Conservation (phyloP, 352 stramenopile species). For the Pythium angustatum region DNA sequence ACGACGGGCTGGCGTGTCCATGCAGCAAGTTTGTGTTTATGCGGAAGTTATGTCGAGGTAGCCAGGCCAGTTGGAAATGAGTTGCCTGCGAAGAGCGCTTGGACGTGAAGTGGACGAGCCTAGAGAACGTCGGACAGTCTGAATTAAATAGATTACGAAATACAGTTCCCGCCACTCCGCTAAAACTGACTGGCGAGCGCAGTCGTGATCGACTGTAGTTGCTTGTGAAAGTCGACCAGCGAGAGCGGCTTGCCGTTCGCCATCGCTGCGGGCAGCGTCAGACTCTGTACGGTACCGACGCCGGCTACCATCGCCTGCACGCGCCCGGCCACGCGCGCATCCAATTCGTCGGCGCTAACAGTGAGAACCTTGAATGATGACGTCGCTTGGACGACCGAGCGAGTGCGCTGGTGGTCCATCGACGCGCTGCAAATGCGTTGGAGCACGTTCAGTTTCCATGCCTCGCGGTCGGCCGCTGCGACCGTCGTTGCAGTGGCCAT, state of each 20-base stretch:
- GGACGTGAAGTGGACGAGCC: too few species aligned
- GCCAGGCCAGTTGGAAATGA: too few species aligned
- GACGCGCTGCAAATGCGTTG: conserved; percentile 23
- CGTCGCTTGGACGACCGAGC: not conserved
- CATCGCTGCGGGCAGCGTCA: conserved; percentile 11
- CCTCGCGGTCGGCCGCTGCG: not conserved
- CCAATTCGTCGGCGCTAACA: conserved; percentile 21
- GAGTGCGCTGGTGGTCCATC: not conserved
- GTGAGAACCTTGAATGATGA: conserved; percentile 17
- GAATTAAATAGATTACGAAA: not conserved
- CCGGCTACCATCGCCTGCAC: conserved; percentile 20
- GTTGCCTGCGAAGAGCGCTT: too few species aligned
- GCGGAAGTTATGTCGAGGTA: too few species aligned
- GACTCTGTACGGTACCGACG: conserved; percentile 14
- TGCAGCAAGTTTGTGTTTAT: too few species aligned
- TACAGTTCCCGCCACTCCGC: not conserved
- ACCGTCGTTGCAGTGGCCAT: not conserved
- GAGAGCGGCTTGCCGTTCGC: conserved; percentile 15
- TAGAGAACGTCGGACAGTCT: too few species aligned
- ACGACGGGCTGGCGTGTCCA: too few species aligned
- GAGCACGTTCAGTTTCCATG: conserved; percentile 15
- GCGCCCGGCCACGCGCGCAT: conserved; percentile 3
- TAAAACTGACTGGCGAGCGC: conserved; percentile 10
- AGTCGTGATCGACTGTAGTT: conserved; percentile 5
- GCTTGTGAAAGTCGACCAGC: conserved; percentile 29